Evolutionary conservation across 208 protist species (phyloP).

Genomic region (Trypanosoma cruzi): DNA sequence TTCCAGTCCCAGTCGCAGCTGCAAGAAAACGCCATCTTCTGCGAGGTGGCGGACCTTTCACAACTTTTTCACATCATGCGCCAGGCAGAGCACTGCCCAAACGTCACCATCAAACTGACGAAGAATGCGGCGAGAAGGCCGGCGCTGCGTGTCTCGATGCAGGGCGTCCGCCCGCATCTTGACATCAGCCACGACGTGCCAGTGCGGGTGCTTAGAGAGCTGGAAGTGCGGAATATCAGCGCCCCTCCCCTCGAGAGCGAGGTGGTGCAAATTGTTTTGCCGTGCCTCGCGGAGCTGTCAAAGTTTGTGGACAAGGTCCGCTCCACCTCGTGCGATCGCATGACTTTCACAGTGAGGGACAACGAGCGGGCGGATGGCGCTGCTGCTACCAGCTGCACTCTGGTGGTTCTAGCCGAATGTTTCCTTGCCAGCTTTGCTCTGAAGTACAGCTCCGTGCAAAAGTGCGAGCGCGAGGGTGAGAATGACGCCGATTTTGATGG

Average conservation of each 20-base stretch:
- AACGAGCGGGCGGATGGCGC: background rate
- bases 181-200: conserved; percentile 81
- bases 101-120: conserved; percentile 52
- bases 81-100: conserved; percentile 48
- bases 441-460: conserved; percentile 58
- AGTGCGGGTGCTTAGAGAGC: conserved; percentile 62
- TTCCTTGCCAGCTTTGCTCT: conserved; percentile 61
- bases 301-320: conserved; percentile 78
- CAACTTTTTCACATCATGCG: conserved; percentile 72
- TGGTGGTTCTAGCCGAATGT: conserved; percentile 59
- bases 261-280: conserved; percentile 54
- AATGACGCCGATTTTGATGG: conserved; percentile 15
- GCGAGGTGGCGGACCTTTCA: conserved; percentile 64
- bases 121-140: conserved; percentile 29
- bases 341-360: conserved; percentile 48
- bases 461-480: conserved; percentile 26
- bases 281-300: conserved; percentile 64
- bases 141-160: conserved; percentile 43
- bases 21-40: conserved; percentile 72
- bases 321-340: conserved; percentile 54
- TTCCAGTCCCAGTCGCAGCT: conserved; percentile 71
- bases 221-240: conserved; percentile 51
- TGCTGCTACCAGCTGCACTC: conserved; percentile 20
- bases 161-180: conserved; percentile 40
- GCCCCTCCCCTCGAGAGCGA: conserved; percentile 54